Base-by-base conservation (phyloP, 805 yeast genomes). In the Saccharomyces mikatae region DNA sequence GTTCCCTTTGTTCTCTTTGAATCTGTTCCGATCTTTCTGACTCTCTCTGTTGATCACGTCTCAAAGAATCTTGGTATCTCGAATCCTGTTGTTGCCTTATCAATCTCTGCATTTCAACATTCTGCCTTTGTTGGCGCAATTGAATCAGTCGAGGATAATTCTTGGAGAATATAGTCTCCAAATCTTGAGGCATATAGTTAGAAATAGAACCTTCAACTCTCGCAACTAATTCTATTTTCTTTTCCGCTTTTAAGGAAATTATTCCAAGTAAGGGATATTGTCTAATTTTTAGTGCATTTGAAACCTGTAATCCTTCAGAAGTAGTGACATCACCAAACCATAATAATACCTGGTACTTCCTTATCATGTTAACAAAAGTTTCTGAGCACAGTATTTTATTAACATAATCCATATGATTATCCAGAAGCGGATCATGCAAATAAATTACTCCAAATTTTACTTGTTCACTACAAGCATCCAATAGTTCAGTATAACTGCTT, bases 271-370 rank as follows among this genome's bases (percentile, higher is more conserved):
- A 86, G n/a, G 99, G 99, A 63, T 84, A 83, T 59, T 80, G 79
- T 22, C 89, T 78, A 46, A 85, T 84, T 54, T 80, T 79, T 56
- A 91, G 77, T 41, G 85, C 82, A 63, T 86, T 84, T 0, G 96
- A 86, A 14, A 89, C 83, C 62, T 89, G 96, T 64, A 81, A 83
- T 1, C 92, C 88, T 68, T 92, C 98, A 22, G 90, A 81, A 54
- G 83, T 82, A n/a, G 80, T 78, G 26, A 86, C 80, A 64, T 88
- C 85, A 8, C 97, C 96, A 46, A 91, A 96, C 98, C 98, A 92
- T 1, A 88, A 70, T 2, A 88, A 59, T 1, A 84, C 66, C 48
- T 87, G 78, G 49, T 76, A 78, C 22, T 79, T 77, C 22, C 70
- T 71, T 52, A 82, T 64, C 61, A 76, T 74, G 41, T 74, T 68